phyloP scores from a whole-genome alignment of 2,329 filamentous ascomycete genomes.

The Blastomyces silverae region DNA sequence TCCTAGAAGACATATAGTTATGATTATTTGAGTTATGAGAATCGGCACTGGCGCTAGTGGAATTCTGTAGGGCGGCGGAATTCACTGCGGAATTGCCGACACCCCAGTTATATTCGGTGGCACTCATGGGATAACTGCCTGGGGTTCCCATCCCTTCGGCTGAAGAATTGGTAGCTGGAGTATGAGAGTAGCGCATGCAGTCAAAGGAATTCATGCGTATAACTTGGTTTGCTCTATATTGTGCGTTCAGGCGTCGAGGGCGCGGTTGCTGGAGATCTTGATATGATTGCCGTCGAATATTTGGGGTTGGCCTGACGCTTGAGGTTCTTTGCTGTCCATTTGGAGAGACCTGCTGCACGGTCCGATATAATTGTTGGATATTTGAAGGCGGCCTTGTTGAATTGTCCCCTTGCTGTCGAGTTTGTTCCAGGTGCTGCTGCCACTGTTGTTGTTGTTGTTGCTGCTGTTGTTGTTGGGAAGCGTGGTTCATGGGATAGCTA shows the following conservation, averaged over 20 bases:
- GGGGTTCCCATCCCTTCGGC: background rate
- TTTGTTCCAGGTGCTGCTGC: background rate
- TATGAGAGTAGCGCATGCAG: background rate
- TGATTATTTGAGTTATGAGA: background rate
- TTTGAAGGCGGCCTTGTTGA: background rate
- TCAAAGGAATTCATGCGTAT: constrained; percentile 10
- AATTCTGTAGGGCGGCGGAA: background rate
- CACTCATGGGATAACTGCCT: background rate
- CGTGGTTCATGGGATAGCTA: background rate
- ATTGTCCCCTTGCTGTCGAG: background rate
- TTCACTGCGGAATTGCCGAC: background rate
- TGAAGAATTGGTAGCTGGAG: background rate
- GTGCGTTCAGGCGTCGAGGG: background rate
- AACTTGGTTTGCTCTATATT: background rate
- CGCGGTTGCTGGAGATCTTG: constrained; percentile 3
- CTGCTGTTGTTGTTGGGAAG: background rate
- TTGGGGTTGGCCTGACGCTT: background rate
- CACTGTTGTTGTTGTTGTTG: background rate
- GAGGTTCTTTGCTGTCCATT: background rate
- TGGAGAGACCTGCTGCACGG: background rate
- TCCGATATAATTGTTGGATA: background rate
- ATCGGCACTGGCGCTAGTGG: background rate
- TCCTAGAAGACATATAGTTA: too few species aligned
- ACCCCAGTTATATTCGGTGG: background rate
- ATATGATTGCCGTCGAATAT: constrained; percentile 1